A percentile compares a stretch with the other conserved stretches of the same genome.
phyloP scores from a whole-genome alignment of 306 rosid species.

The Quercus mongolica region DNA sequence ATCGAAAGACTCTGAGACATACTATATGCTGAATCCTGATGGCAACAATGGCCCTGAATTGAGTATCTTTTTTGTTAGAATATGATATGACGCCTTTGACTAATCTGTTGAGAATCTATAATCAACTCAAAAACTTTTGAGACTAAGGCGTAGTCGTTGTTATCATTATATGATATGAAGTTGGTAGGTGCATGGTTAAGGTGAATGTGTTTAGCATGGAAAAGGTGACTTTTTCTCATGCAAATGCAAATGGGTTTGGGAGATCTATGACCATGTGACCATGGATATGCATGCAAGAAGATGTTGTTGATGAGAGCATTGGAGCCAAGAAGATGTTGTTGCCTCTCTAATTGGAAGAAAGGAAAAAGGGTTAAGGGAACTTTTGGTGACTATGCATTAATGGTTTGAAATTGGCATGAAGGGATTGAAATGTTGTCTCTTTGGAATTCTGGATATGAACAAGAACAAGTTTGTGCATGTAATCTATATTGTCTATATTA shows the following conservation, averaged over 20 bases:
- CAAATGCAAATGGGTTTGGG: not conserved
- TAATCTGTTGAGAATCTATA: too few relatives aligned
- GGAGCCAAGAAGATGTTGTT: not conserved
- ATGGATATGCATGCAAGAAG: not conserved
- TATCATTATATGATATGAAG: constrained; percentile 18
- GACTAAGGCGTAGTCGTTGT: too few relatives aligned
- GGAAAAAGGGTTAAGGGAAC: too few relatives aligned
- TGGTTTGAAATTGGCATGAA: too few relatives aligned
- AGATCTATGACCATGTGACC: not conserved
- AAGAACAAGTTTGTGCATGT: not conserved
- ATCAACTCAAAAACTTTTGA: too few relatives aligned
- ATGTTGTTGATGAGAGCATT: not conserved
- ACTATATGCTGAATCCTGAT: constrained; percentile 81
- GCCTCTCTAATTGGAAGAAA: not conserved
- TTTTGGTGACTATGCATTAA: too few relatives aligned
- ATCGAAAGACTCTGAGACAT: constrained; percentile 81
- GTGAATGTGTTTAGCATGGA: not conserved
- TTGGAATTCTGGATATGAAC: not conserved
- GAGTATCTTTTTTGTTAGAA: constrained; percentile 64
- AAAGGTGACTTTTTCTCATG: not conserved
- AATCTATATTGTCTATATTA: too few relatives aligned
- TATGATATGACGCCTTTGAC: constrained; percentile 8
- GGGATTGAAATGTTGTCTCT: not conserved
- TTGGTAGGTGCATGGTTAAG: not conserved
- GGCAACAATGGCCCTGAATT: constrained; percentile 65